Base-by-base conservation (phyloP, 2,329 filamentous ascomycete species). In the Clonostachys rosea region DNA sequence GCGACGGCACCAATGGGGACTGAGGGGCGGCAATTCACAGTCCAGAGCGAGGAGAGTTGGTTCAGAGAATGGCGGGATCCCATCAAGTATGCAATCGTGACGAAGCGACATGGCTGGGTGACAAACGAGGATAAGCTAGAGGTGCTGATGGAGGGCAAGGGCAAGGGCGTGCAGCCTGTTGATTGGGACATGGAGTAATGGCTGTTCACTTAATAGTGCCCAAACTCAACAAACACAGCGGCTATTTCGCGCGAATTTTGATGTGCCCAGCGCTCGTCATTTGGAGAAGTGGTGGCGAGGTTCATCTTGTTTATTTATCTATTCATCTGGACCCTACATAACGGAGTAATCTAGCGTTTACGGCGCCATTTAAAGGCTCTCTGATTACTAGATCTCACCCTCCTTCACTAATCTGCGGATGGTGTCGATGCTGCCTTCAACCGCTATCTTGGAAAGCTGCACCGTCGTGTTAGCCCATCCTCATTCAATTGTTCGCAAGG, bases 11-110 rank as follows among this genome's bases (percentile, higher is more conserved):
- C 59, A 55, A 71, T 62, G 52, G 75, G 65, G 37, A 74, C 74
- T 50, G 58, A 51, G n/a, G 70, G 58, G 12, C 67, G 73, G 43
- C 60, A 59, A 45, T 79, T 70, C 52, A 65, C 68, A 4, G 75
- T 81, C n/a, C 75, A 79, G 59, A 76, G 68, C 48, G 77, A 82
- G 59, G 75, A 78, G 56, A 67, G 66, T 3, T 81, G 78, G 77
- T 81, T 76, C 72, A 63, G 64, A 44, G 70, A 64, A 49, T 65
- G 62, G 62, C 56, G 52, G 44, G 53, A 54, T 34, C 56, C 57
- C 11, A 60, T 64, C 45, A 57, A 61, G 41, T 56, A 76, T 69
- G 73, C 75, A 63, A 69, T 73, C 68, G 54, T 71, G 61, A 52
- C 63, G 54, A 53, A 70, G 68, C 58, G 64, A 59, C 60, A 61